These are phyloP conservation scores for Cryptosporidium parvum DNA, from an alignment of 169 alveolate species.

Conservation along the genomic window DNA sequence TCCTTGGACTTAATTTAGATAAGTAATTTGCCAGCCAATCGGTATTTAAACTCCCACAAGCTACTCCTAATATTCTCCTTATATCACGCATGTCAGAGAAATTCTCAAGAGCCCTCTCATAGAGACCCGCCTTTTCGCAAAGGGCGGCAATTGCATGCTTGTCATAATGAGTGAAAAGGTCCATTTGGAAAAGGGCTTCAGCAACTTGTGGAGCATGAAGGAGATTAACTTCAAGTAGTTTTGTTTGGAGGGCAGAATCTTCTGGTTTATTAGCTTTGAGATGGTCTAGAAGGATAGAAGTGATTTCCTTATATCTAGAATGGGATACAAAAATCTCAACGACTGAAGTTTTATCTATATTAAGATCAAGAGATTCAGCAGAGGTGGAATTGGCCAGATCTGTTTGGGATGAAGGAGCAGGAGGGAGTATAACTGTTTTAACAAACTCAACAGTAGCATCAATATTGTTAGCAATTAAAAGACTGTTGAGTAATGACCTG, in stretches of 20 bases:
- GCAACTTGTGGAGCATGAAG: conserved; percentile 96
- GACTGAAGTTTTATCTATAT: conserved; percentile 85
- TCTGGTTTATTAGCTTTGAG: conserved; percentile 96
- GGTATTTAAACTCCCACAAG: conserved; percentile 77
- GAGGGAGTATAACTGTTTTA: conserved; percentile 78
- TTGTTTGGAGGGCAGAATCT: conserved; percentile 98
- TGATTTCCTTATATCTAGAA: conserved; percentile 95
- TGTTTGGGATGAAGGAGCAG: conserved; percentile 52
- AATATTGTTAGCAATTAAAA: conserved; percentile 78
- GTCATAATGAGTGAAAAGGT: conserved; percentile 97
- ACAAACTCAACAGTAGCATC: conserved; percentile 78
- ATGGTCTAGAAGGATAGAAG: conserved; percentile 97
- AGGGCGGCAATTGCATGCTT: conserved; percentile 94
- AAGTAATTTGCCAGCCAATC: conserved; percentile 82
- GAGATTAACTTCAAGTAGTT: conserved; percentile 95
- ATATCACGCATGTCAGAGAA: conserved; percentile 93
- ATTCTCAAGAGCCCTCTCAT: conserved; percentile 96
- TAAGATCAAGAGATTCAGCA: conserved; percentile 71
- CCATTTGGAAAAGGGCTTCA: conserved; percentile 94
- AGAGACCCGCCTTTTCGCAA: conserved; percentile 97
- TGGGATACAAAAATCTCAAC: conserved; percentile 91
- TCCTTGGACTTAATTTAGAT: conserved; percentile 81
- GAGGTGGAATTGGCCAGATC: conserved; percentile 17
- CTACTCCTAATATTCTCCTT: conserved; percentile 89
- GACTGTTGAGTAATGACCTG: conserved; percentile 74